phyloP scores from a whole-genome alignment of 2,329 filamentous ascomycete genomes.

The Alternaria solani region DNA sequence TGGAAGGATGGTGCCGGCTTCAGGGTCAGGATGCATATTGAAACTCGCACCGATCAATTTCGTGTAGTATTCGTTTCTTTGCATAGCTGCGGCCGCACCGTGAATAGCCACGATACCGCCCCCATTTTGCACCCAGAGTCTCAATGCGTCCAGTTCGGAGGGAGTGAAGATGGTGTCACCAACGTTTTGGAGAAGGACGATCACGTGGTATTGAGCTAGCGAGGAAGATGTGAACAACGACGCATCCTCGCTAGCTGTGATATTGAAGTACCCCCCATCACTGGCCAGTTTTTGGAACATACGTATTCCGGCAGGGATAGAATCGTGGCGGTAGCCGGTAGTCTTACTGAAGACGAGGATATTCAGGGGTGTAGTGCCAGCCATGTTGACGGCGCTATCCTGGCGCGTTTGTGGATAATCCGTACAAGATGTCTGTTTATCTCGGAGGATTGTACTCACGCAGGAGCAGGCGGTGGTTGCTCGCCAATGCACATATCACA shows the following conservation, averaged over 20 bases:
- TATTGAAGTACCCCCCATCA: slow-evolving; percentile 13
- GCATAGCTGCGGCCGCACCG: slow-evolving; percentile 38
- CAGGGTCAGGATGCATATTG: slow-evolving; percentile 35
- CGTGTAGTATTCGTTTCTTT: slow-evolving; percentile 29
- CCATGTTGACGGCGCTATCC: background rate
- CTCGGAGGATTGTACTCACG: background rate
- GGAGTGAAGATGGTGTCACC: slow-evolving; percentile 23
- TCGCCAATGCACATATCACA: background rate
- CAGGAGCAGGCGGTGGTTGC: background rate
- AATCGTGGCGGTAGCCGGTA: slow-evolving; percentile 37
- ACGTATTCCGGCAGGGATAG: slow-evolving; percentile 30
- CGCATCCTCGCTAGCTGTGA: slow-evolving; percentile 32
- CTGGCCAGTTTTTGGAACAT: slow-evolving; percentile 21
- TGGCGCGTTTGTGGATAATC: background rate
- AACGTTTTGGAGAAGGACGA: slow-evolving; percentile 30
- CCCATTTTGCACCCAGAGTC: slow-evolving; percentile 24
- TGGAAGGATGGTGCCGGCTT: slow-evolving; percentile 26
- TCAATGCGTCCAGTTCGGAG: slow-evolving; percentile 24
- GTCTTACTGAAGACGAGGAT: slow-evolving; percentile 41
- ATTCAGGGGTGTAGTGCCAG: slow-evolving; percentile 6
- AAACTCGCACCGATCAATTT: slow-evolving; percentile 37
- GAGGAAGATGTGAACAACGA: slow-evolving; percentile 13
- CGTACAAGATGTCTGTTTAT: background rate
- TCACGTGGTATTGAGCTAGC: slow-evolving; percentile 17
- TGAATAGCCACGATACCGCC: slow-evolving; percentile 40